Evolutionary conservation across 176 grass and related monocot genomes (phyloP), one percentile per base, ranked within the genome.

Genomic region (Musa schizocarpa): DNA sequence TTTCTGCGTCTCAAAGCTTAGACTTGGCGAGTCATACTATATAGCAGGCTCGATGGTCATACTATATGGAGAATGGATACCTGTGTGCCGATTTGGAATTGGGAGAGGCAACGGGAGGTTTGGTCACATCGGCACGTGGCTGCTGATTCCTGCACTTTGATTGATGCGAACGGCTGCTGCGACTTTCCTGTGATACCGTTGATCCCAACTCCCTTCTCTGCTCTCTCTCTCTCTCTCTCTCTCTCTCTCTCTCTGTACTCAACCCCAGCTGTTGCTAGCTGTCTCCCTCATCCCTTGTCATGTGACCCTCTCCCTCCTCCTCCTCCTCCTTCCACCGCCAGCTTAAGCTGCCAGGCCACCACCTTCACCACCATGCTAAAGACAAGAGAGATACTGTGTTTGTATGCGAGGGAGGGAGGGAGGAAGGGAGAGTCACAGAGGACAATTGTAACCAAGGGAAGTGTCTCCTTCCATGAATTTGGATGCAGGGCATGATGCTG

Each of bases 241-340:
- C 50, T 49, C 56, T 66, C 61, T 74, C 58, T 26, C 53, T 74
- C 49, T 43, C 52, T 13, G 57, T 9, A 54, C 82, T 70, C 65
- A 74, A 72, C 79, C 72, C 74, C 89, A 93, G 94, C 90, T 97
- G 94, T 97, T 88, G 87, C 88, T 93, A 90, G 90, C 90, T 91
- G 89, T 87, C 85, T 67, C 66, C 69, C 81, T 71, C 54, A 13
- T 82, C 63, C 70, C 63, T 52, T 84, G 71, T 74, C 92, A 96
- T 96, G 89, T 89, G 87, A 89, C 52, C 52, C n/a, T 52, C 34
- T 19, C 19, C 34, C 7, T 17, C 74, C 71, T 76, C 80, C 49
- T 27, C 51, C 54, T 75, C 26, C 71, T 74, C 53, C 51, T 65
- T 25, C 49, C 49, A 11, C 65, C 52, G 9, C 43, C 22, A 1